Evolutionary conservation across 106 monocot species (phyloP).

Genomic region (Posidonia australis): DNA sequence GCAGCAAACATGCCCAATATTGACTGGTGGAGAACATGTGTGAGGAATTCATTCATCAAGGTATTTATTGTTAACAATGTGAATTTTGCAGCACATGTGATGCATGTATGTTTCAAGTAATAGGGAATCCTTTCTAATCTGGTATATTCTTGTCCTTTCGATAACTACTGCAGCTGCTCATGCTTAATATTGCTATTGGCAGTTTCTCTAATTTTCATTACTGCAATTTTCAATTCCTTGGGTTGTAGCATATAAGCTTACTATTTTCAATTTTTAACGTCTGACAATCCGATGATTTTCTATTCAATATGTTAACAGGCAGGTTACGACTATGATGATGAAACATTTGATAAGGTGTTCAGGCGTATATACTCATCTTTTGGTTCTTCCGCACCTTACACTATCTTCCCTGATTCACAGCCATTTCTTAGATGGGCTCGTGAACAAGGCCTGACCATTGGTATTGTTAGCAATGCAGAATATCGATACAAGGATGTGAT

Average conservation of each 20-base stretch:
- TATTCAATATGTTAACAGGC: conserved; percentile 61
- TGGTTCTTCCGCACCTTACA: conserved; percentile 89
- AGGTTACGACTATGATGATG: conserved; percentile 90
- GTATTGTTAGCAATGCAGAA: conserved; percentile 89
- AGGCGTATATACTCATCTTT: conserved; percentile 79
- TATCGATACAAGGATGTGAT: conserved; percentile 90
- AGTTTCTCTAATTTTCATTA: too few relatives aligned
- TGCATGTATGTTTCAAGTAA: not conserved
- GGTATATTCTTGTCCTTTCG: too few relatives aligned
- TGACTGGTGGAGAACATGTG: conserved; percentile 89
- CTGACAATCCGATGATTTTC: too few relatives aligned
- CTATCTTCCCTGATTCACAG: conserved; percentile 70
- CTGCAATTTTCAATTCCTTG: too few relatives aligned
- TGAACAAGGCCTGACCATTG: conserved; percentile 50
- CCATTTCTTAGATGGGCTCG: conserved; percentile 90
- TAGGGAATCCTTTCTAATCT: too few relatives aligned
- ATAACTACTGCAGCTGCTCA: too few relatives aligned
- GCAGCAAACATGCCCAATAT: conserved; percentile 78
- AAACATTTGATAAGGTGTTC: conserved; percentile 94
- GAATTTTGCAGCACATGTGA: too few relatives aligned
- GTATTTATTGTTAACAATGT: conserved; percentile 30
- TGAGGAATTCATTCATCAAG: conserved; percentile 80
- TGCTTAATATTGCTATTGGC: too few relatives aligned
- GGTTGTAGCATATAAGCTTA: too few relatives aligned
- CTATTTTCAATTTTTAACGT: too few relatives aligned